Evolutionary conservation across 306 rosid genomes (phyloP).

Genomic region (Inga laurina): DNA sequence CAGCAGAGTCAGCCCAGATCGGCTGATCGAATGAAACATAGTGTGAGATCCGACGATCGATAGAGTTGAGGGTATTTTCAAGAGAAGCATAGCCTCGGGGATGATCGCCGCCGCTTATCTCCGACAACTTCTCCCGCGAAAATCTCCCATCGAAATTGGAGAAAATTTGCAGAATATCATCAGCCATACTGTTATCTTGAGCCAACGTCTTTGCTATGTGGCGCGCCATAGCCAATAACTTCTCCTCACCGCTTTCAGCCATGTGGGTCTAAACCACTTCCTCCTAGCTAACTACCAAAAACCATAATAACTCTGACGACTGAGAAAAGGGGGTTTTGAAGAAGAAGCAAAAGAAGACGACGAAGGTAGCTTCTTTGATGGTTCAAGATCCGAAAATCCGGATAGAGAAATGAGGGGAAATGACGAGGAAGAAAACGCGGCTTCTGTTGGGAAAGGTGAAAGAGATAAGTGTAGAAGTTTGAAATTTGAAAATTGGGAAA

Average conservation of each 20-base stretch:
- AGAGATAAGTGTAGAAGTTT: conserved; percentile 10
- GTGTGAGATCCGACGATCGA: conserved; percentile 80
- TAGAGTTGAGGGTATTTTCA: conserved; percentile 66
- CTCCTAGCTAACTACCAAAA: neutral
- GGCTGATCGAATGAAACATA: conserved; percentile 67
- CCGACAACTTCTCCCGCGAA: conserved; percentile 82
- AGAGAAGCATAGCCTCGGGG: conserved; percentile 56
- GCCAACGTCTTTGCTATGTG: conserved; percentile 97
- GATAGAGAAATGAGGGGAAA: neutral
- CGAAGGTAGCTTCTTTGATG: neutral
- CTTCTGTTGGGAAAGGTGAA: conserved; percentile 22
- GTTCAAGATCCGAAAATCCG: neutral
- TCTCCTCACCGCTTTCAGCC: conserved; percentile 97
- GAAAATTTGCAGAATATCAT: conserved; percentile 87
- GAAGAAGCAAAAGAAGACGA: neutral
- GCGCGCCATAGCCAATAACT: conserved; percentile 81
- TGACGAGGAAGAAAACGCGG: conserved; percentile 54
- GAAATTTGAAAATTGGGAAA: neutral
- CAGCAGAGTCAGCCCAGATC: conserved; percentile 78
- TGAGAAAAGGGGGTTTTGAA: neutral
- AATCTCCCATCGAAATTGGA: conserved; percentile 92
- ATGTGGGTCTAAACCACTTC: conserved; percentile 23
- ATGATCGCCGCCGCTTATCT: conserved; percentile 45
- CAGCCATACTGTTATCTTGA: conserved; percentile 72
- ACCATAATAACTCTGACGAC: neutral